Conservation (phyloP, 345 rosid genomes). For the Lagerstroemia speciosa region DNA sequence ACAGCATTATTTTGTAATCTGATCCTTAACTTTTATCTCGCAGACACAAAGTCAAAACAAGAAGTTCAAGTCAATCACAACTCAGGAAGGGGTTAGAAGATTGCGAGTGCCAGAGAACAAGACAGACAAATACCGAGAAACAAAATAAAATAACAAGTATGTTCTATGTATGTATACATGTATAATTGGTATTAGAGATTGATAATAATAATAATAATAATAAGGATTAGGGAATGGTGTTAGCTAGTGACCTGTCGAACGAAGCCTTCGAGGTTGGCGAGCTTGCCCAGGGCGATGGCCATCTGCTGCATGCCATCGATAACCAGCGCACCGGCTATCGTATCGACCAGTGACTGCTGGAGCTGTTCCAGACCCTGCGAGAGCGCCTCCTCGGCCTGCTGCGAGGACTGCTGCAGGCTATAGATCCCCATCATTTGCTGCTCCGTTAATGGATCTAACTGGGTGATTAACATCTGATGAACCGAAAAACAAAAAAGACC, state of each 20-base stretch:
- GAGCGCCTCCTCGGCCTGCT: conserved; percentile 94
- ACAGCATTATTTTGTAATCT: not conserved
- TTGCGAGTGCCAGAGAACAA: conserved; percentile 29
- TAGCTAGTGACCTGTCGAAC: conserved; percentile 67
- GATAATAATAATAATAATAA: no score
- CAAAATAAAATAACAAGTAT: no score
- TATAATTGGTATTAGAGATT: no score
- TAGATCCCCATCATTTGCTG: conserved; percentile 90
- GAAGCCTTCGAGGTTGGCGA: conserved; percentile 86
- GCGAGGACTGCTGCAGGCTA: conserved; percentile 86
- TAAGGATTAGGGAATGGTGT: no score
- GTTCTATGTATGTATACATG: no score
- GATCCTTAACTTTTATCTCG: not conserved
- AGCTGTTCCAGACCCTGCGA: conserved; percentile 86
- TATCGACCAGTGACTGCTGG: conserved; percentile 82
- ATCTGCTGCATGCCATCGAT: conserved; percentile 87
- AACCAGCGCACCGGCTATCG: conserved; percentile 46
- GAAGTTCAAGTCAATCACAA: conserved; percentile 11
- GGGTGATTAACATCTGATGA: conserved; percentile 63
- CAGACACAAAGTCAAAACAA: conserved; percentile 10
- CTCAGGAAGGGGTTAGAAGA: conserved; percentile 8
- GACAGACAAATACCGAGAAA: no score
- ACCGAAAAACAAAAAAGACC: no score
- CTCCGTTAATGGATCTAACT: conserved; percentile 79
- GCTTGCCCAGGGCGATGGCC: conserved; percentile 85